Base-by-base conservation (phyloP, 2,329 filamentous ascomycete genomes). In the Diplodia mutila region DNA sequence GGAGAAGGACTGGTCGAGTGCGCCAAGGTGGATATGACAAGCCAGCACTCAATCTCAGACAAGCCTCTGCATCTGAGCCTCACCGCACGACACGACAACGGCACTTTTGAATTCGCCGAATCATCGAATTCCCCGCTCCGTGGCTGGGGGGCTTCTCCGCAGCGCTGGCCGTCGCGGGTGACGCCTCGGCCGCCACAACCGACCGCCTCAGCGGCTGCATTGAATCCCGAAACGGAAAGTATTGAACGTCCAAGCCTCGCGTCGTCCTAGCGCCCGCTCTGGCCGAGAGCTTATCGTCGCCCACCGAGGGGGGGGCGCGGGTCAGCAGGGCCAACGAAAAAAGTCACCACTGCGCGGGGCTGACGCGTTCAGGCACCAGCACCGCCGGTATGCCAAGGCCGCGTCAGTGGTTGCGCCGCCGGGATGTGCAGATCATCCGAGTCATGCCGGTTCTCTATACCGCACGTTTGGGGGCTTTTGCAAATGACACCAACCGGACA, bases 391-490 rank as follows among this genome's bases (percentile, higher is more conserved):
- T 25, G 59, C 59, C 59, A 63, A 63, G 59, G 59, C 59, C 59
- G 59, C 59, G 59, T 39, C 27, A 51, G 34, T 32, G 9, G 5
- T 37, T 63, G 59, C 59, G 59, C 46, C 59, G 46, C 42, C 59
- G 46, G 32, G 46, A 14, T 63, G 25, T 48, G 59, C 59, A 63
- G 59, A 63, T 63, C 59, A 8, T 9, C 57, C 59, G 27, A 51
- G 46, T n/a, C 37, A 27, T 12, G 29, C 4, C 29, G 4, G 52
- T n/a, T n/a, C 21, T 21, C 18, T 14, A 2, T n/a, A 6, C 55
- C 37, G 57, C 57, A 61, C 57, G 57, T 32, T 23, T 63, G 59
- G 59, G 59, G 59, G 39, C 42, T 3, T 61, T 63, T 51, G 59
- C 25, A 23, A 61, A 51, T 63, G 18, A 6, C 42, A 11, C n/a